Conservation (phyloP, 2,329 filamentous ascomycete species). For the Verticillium longisporum region DNA sequence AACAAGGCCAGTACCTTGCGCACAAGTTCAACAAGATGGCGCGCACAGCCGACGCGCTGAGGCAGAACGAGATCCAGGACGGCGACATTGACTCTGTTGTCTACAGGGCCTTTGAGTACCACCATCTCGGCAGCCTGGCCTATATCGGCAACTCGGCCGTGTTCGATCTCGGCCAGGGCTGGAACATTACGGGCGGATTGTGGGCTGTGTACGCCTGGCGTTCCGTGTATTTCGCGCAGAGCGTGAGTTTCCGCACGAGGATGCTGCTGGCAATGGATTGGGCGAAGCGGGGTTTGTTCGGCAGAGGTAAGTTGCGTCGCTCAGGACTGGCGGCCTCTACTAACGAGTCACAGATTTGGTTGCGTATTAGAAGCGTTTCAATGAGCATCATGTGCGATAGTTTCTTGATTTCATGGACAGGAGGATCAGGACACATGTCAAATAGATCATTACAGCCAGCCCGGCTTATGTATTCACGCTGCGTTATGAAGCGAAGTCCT, state of each 20-base stretch:
- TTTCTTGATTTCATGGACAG: not conserved
- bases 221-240: slow-evolving; percentile 95
- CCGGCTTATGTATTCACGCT: not conserved
- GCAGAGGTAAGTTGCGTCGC: slow-evolving; percentile 66
- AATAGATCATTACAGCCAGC: not conserved
- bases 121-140: slow-evolving; percentile 82
- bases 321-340: not conserved
- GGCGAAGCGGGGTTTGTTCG: slow-evolving; percentile 93
- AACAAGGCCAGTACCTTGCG: slow-evolving; percentile 89
- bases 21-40: slow-evolving; percentile 92
- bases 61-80: slow-evolving; percentile 73
- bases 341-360: not conserved
- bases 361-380: not conserved
- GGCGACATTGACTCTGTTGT: slow-evolving; percentile 88
- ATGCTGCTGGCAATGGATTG: slow-evolving; percentile 95
- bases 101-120: slow-evolving; percentile 93
- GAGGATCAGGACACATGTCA: not conserved
- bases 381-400: slow-evolving; percentile 5
- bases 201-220: slow-evolving; percentile 95
- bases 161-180: slow-evolving; percentile 77
- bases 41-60: slow-evolving; percentile 66
- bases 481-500: not conserved
- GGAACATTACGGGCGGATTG: slow-evolving; percentile 74
- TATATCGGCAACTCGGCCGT: slow-evolving; percentile 96
- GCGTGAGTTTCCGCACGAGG: slow-evolving; percentile 85